These are phyloP conservation scores for Trypanosoma vivax DNA, from an alignment of 208 protist species.

Conservation along the genomic window DNA sequence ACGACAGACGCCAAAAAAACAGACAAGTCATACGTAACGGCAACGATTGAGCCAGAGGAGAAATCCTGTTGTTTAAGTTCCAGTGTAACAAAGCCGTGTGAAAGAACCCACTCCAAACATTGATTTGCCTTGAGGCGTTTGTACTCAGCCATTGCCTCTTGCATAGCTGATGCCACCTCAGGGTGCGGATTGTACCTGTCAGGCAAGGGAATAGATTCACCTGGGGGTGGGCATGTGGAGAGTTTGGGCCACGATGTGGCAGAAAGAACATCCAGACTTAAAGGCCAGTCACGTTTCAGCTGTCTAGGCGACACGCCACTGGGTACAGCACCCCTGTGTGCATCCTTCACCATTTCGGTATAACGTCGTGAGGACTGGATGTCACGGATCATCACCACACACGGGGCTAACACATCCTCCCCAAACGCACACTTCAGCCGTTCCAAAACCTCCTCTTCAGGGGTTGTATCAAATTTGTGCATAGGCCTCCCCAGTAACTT, in stretches of 20 bases:
- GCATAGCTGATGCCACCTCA: conserved; percentile 42
- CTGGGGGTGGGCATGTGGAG: conserved; percentile 15
- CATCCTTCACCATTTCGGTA: conserved; percentile 54
- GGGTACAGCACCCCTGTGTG: neutral
- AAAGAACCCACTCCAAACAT: conserved; percentile 58
- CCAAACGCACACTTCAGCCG: conserved; percentile 81
- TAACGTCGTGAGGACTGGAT: conserved; percentile 70
- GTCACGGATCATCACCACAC: conserved; percentile 81
- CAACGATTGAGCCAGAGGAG: conserved; percentile 23
- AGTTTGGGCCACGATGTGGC: conserved; percentile 68
- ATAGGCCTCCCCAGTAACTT: conserved; percentile 62
- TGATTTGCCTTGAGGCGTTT: conserved; percentile 55
- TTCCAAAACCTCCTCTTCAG: conserved; percentile 81
- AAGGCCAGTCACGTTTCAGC: conserved; percentile 2
- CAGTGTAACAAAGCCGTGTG: conserved; percentile 53
- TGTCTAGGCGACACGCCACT: neutral
- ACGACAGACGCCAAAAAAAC: conserved; percentile 72
- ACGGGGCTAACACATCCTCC: conserved; percentile 58
- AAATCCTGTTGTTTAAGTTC: conserved; percentile 48
- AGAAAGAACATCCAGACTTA: conserved; percentile 67
- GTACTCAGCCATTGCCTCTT: conserved; percentile 43
- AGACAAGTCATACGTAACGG: conserved; percentile 40
- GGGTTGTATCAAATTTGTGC: conserved; percentile 74
- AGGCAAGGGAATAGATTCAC: conserved; percentile 24
- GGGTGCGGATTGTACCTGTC: conserved; percentile 55